Percentiles rank a stretch among this genome's conserved stretches.
Conservation (phyloP, 1,284 basidiomycete species). For the Boletus mariae region DNA sequence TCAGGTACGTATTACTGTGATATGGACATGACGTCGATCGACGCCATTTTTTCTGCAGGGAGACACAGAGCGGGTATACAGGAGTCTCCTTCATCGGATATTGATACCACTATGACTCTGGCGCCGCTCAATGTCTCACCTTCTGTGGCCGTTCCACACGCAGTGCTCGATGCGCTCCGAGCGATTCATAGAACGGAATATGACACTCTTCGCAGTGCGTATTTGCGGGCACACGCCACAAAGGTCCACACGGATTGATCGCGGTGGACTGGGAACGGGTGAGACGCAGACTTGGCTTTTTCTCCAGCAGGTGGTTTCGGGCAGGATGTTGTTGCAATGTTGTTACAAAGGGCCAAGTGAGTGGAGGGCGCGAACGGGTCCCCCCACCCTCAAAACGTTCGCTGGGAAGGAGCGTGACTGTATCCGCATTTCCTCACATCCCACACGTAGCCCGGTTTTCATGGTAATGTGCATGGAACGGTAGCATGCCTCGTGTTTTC, state of each 20-base stretch:
- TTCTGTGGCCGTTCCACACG: slow-evolving; percentile 32
- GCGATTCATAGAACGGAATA: slow-evolving; percentile 59
- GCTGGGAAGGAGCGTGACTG: too few species aligned
- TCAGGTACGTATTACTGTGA: slow-evolving; percentile 33
- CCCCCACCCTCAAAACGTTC: too few species aligned
- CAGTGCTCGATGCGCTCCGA: slow-evolving; percentile 52
- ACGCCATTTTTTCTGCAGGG: slow-evolving; percentile 23
- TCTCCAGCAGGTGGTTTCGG: too few species aligned
- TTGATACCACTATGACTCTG: slow-evolving; percentile 8
- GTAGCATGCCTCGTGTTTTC: too few species aligned
- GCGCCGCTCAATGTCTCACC: slow-evolving; percentile 21
- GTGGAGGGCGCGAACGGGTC: too few species aligned
- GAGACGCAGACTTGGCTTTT: too few species aligned
- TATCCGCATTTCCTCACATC: too few species aligned
- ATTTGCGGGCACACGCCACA: slow-evolving; percentile 40
- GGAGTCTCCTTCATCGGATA: neutral
- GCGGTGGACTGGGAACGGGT: too few species aligned
- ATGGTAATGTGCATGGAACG: too few species aligned
- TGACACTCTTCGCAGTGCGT: slow-evolving; percentile 60
- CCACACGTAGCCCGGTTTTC: too few species aligned
- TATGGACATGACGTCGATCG: neutral
- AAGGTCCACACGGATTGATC: slow-evolving; percentile 2
- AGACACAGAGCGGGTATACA: slow-evolving; percentile 34
- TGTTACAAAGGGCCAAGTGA: too few species aligned
- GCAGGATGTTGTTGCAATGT: too few species aligned